Evolutionary conservation across 1,139 yeast genomes (phyloP).

Genomic region (Saccharomyces hybrid): DNA sequence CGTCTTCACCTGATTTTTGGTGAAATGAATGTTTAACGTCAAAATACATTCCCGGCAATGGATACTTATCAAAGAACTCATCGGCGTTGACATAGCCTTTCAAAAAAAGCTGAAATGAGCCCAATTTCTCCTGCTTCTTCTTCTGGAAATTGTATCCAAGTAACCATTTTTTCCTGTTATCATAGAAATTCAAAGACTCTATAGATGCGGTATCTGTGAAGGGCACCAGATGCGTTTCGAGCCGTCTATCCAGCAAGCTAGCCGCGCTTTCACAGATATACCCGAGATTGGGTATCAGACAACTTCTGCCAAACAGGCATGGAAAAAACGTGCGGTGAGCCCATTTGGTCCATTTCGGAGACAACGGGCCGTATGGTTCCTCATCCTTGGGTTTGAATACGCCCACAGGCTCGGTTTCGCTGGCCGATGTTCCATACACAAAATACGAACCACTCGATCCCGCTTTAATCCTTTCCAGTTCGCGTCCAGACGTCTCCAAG

Average conservation of each 20-base stretch:
- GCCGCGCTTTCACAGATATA: slow-evolving; percentile 72
- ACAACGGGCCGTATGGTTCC: slow-evolving; percentile 72
- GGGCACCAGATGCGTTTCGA: slow-evolving; percentile 57
- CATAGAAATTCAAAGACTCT: slow-evolving; percentile 43
- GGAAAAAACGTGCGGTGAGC: slow-evolving; percentile 68
- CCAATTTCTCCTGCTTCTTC: slow-evolving; percentile 40
- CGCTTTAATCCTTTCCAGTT: slow-evolving; percentile 49
- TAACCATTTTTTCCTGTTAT: slow-evolving; percentile 14
- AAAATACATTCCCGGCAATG: slow-evolving; percentile 41
- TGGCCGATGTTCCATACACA: slow-evolving; percentile 34
- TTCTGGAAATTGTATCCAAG: slow-evolving; percentile 12
- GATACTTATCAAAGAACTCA: slow-evolving; percentile 48
- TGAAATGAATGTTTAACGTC: slow-evolving; percentile 5
- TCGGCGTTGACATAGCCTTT: slow-evolving; percentile 56
- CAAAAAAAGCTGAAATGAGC: slow-evolving; percentile 61
- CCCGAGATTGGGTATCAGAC: slow-evolving; percentile 66
- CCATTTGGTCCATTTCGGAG: slow-evolving; percentile 82
- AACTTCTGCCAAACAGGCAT: slow-evolving; percentile 68
- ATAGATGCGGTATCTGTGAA: slow-evolving; percentile 53
- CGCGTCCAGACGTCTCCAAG: slow-evolving; percentile 34
- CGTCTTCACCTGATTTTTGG: neutral
- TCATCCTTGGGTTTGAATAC: slow-evolving; percentile 77
- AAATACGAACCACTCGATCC: slow-evolving; percentile 75
- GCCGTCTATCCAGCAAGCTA: slow-evolving; percentile 52
- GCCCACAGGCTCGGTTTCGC: slow-evolving; percentile 35